Conservation (phyloP, 768 basidiomycete species). For the Tephrocybe sp. region DNA sequence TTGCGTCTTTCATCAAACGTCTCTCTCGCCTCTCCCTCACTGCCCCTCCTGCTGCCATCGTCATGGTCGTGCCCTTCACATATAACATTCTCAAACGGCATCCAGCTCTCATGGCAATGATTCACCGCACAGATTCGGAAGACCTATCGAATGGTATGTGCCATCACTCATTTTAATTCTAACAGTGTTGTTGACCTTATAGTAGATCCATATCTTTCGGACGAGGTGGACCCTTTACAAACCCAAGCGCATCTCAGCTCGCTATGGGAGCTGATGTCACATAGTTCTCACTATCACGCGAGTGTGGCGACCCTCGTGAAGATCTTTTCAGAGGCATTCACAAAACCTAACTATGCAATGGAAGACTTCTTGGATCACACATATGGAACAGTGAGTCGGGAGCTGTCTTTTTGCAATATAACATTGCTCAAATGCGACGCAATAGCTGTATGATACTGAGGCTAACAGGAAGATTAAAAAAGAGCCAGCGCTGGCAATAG, state of each 20-base stretch:
- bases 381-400: constrained; percentile 68
- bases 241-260: constrained; percentile 86
- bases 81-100: constrained; percentile 94
- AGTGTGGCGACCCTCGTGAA: constrained; percentile 85
- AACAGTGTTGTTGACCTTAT: neutral
- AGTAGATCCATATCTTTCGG: constrained; percentile 64
- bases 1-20: constrained; percentile 94
- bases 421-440: neutral
- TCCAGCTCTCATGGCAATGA: constrained; percentile 90
- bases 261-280: constrained; percentile 87
- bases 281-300: constrained; percentile 81
- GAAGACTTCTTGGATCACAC: constrained; percentile 98
- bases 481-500: constrained; percentile 63
- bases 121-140: constrained; percentile 62
- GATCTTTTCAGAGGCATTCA: constrained; percentile 90
- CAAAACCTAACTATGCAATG: constrained; percentile 87
- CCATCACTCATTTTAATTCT: neutral
- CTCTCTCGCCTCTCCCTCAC: constrained; percentile 80
- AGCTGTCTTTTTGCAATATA: neutral
- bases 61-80: constrained; percentile 89
- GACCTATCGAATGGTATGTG: constrained; percentile 34
- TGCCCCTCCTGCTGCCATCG: constrained; percentile 87
- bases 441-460: constrained; percentile 86
- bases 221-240: constrained; percentile 70
- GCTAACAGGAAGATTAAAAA: constrained; percentile 75